Evolutionary conservation across 352 stramenopile species (phyloP), one percentile per base, ranked within the genome.

Genomic region (Globisporangium uncinulatum): DNA sequence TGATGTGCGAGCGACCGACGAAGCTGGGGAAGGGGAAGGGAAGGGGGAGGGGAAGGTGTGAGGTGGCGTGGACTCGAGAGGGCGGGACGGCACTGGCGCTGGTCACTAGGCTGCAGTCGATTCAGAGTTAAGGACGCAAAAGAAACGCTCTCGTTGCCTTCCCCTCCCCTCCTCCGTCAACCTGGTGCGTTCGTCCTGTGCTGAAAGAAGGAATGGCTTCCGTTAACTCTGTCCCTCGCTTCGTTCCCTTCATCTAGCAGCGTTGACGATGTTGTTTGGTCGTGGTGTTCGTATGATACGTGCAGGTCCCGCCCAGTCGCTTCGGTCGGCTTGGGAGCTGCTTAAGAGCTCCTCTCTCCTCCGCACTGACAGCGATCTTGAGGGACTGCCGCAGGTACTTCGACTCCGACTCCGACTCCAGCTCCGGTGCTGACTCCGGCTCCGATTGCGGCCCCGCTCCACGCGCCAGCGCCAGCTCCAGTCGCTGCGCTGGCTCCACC

Each of bases 401-500:
- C 51, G 47, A 15, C 29, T 10, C n/a, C 51, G 47, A 15, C 29
- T 10, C n/a, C 10, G 5, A 20, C 44, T 47, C 34, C 66, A 8
- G 34, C 61, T 41, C 54, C 61, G 20, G 39, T 55, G 51, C 7
- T 49, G 43, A 31, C 63, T 17, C 34, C 69, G 39, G 42, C 57
- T n/a, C 24, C 60, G 24, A 36, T 50, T n/a, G 34, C 34, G 6
- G 34, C 34, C 34, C 34, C 34, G 34, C 34, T 39, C 34, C 34
- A 39, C 34, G 14, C 56, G 4, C n/a, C 59, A 10, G 20, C 62
- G 42, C 50, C 70, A 32, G 36, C 56, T 47, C 41, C 54, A 39
- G 56, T 51, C 62, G 10, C 59, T 56, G 54, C 51, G 45, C 54
- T 63, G 42, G 52, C 57, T 21, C 59, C 57, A 19, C 59, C 36